Conservation (phyloP, 345 rosid species). For the Corchorus olitorius region DNA sequence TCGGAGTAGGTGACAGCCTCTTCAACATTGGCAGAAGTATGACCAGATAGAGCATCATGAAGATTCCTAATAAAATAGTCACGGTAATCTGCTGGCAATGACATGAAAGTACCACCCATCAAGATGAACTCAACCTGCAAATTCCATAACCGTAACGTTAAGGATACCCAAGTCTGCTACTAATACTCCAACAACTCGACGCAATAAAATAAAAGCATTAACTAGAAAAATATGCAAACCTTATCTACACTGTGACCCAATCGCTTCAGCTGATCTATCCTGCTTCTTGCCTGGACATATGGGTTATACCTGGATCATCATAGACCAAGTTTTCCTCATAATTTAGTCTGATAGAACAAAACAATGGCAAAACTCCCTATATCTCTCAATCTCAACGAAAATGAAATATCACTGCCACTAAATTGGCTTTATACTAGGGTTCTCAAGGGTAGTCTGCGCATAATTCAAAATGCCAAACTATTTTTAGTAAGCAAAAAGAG, state of each 20-base stretch:
- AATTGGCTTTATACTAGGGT: not conserved
- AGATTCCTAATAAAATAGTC: slow-evolving; percentile 94
- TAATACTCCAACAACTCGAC: not conserved
- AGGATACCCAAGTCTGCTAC: not conserved
- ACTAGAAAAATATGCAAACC: slow-evolving; percentile 41
- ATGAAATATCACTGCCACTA: not conserved
- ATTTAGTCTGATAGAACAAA: not conserved
- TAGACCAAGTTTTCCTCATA: not conserved
- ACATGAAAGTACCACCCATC: slow-evolving; percentile 99
- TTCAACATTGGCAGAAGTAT: slow-evolving; percentile 89
- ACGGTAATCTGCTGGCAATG: slow-evolving; percentile 91
- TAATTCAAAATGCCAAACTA: not conserved
- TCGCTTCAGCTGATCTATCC: slow-evolving; percentile 98
- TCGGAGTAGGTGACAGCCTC: slow-evolving; percentile 98
- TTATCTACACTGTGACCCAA: slow-evolving; percentile 98
- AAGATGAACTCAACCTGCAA: slow-evolving; percentile 94
- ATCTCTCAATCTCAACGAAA: not conserved
- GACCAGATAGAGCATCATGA: slow-evolving; percentile 97
- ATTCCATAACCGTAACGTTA: slow-evolving; percentile 12
- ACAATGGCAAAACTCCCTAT: not conserved
- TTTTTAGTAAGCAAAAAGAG: not conserved
- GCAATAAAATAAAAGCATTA: not conserved
- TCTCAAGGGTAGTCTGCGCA: not conserved
- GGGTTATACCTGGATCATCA: slow-evolving; percentile 76
- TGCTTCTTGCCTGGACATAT: slow-evolving; percentile 95